Conservation (phyloP, 345 rosid species). For the Populus tremula region DNA sequence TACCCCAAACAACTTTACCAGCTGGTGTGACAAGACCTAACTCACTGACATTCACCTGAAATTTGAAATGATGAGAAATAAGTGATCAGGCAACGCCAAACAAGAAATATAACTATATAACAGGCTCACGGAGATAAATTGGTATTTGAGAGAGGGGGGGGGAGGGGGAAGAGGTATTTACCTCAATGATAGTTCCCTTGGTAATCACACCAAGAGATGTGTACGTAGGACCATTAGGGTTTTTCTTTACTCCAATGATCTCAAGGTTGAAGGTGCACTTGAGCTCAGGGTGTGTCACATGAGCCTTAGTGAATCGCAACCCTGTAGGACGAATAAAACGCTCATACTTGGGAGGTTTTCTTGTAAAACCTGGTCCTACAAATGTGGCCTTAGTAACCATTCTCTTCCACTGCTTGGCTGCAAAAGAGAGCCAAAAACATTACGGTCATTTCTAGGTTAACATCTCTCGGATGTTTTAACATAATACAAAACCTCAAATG, state of each 20-base stretch:
- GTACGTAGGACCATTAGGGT: slow-evolving; percentile 92
- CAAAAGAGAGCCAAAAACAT: slow-evolving; percentile 7
- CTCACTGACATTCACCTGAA: slow-evolving; percentile 93
- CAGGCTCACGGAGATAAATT: neutral
- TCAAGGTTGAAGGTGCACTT: slow-evolving; percentile 85
- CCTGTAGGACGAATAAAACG: slow-evolving; percentile 92
- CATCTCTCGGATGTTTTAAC: neutral
- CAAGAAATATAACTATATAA: neutral
- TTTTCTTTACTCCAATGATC: slow-evolving; percentile 83
- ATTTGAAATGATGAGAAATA: neutral
- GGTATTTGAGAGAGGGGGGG: neutral
- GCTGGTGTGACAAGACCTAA: slow-evolving; percentile 90
- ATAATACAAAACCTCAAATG: neutral
- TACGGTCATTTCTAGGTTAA: neutral
- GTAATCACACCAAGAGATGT: slow-evolving; percentile 89
- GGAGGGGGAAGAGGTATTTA: neutral
- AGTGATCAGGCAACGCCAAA: neutral
- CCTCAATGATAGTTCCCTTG: slow-evolving; percentile 92
- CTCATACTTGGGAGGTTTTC: slow-evolving; percentile 97
- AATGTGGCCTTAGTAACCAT: slow-evolving; percentile 94
- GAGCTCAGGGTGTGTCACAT: slow-evolving; percentile 89
- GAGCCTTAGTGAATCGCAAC: slow-evolving; percentile 81
- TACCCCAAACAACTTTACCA: slow-evolving; percentile 94
- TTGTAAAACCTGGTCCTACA: slow-evolving; percentile 82
- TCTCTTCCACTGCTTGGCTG: slow-evolving; percentile 96